A percentile compares a stretch with the other conserved stretches of the same genome.
Evolutionary conservation across 257 asterid genomes (phyloP).

Genomic region (Pogostemon cablin): DNA sequence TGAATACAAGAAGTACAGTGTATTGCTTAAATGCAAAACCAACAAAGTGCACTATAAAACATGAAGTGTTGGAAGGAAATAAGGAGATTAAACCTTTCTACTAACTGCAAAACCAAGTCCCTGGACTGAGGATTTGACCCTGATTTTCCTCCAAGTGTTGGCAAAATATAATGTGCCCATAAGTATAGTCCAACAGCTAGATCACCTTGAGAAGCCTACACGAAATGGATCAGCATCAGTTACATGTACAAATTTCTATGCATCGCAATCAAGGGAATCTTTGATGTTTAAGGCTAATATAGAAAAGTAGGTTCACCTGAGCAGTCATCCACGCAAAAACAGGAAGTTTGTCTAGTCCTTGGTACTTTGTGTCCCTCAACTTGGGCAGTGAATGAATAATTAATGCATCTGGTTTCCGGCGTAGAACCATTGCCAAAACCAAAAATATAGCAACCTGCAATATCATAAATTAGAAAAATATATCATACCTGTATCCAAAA

Average conservation of each 20-base stretch:
- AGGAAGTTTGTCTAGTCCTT: conserved; percentile 83
- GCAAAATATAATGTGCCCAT: conserved; percentile 41
- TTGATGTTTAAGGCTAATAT: neutral
- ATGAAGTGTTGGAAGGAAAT: conserved; percentile 11
- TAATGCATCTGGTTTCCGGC: conserved; percentile 77
- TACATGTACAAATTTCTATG: conserved; percentile 3
- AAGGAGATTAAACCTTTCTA: conserved; percentile 64
- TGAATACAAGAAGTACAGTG: conserved; percentile 6
- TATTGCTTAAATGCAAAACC: conserved; percentile 11
- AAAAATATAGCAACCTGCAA: conserved; percentile 69
- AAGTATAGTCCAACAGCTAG: no score
- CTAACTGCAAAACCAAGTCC: conserved; percentile 53
- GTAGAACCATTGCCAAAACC: conserved; percentile 63
- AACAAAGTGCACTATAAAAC: neutral
- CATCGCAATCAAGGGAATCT: no score
- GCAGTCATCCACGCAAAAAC: conserved; percentile 69
- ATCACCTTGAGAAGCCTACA: no score
- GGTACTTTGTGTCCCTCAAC: conserved; percentile 69
- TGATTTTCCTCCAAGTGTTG: no score
- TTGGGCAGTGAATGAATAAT: conserved; percentile 45
- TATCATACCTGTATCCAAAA: no score
- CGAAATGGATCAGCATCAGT: conserved; percentile 42
- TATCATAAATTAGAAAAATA: conserved; percentile 8
- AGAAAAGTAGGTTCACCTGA: conserved; percentile 56
- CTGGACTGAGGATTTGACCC: no score